phyloP scores from a whole-genome alignment of 129 eudicot species.

The Arctium lappa region DNA sequence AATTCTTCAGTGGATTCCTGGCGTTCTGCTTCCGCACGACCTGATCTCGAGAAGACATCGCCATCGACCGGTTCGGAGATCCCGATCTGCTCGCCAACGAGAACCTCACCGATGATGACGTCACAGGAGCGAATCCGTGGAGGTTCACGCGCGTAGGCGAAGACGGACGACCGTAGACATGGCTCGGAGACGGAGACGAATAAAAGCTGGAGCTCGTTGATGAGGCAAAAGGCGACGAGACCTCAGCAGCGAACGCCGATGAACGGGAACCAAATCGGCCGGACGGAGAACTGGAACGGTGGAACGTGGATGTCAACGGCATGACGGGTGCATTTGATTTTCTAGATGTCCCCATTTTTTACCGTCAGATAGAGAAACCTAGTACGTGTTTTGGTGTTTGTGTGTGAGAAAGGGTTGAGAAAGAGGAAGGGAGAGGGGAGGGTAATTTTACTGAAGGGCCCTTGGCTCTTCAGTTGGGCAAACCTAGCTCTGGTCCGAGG shows the following conservation, averaged over 20 bases:
- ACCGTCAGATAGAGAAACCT: neutral
- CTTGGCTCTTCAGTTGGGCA: conserved; percentile 90
- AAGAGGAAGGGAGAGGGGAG: neutral
- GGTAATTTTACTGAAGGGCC: conserved; percentile 49
- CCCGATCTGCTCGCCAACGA: conserved; percentile 58
- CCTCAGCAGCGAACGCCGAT: conserved; percentile 35
- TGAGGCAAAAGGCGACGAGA: conserved; percentile 50
- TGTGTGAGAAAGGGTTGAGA: conserved; percentile 10
- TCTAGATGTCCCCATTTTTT: conserved; percentile 44
- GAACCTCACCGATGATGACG: conserved; percentile 63
- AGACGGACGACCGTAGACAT: conserved; percentile 50
- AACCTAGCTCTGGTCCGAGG: conserved; percentile 68
- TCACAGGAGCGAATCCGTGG: conserved; percentile 55
- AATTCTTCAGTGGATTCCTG: conserved; percentile 32
- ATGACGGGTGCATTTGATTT: conserved; percentile 55
- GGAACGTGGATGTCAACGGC: conserved; percentile 37
- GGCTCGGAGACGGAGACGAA: conserved; percentile 44
- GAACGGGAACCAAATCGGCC: conserved; percentile 32
- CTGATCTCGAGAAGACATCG: conserved; percentile 53
- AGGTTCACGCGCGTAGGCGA: conserved; percentile 86
- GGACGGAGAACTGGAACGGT: conserved; percentile 41
- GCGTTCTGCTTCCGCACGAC: conserved; percentile 53
- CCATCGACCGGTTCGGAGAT: conserved; percentile 64
- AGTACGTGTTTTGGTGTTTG: conserved; percentile 17
- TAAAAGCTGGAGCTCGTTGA: conserved; percentile 56